These are phyloP conservation scores for Saitozyma podzolica DNA, from an alignment of 768 basidiomycete genomes.

Conservation along the genomic window DNA sequence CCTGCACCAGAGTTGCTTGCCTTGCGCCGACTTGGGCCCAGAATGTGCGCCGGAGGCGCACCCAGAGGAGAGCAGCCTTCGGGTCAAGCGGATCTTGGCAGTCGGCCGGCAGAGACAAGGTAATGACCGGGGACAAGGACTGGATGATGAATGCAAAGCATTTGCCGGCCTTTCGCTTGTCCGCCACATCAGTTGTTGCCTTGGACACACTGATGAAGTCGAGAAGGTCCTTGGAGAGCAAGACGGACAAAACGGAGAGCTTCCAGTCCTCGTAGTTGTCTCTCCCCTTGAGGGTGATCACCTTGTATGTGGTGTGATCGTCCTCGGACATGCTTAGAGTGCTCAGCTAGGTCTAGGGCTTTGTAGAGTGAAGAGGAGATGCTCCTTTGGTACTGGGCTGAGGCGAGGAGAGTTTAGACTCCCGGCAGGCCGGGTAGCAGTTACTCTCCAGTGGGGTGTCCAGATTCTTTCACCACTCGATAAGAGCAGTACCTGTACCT, in stretches of 20 bases:
- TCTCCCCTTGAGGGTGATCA: not conserved
- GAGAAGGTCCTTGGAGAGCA: not conserved
- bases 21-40: not conserved
- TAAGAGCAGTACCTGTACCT: too few species aligned
- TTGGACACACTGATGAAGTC: too few species aligned
- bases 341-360: too few species aligned
- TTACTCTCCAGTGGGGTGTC: too few species aligned
- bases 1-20: not conserved
- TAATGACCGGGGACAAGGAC: not conserved
- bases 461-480: too few species aligned
- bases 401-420: too few species aligned
- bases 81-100: not conserved
- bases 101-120: not conserved
- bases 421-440: too few species aligned
- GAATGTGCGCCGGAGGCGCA: not conserved
- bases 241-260: not conserved
- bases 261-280: conserved; percentile 2
- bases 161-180: too few species aligned
- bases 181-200: too few species aligned
- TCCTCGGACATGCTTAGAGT: not conserved
- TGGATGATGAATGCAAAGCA: too few species aligned
- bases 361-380: too few species aligned
- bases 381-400: too few species aligned
- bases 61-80: conserved; percentile 1
- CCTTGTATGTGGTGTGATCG: not conserved